phyloP scores from a whole-genome alignment of 2,329 filamentous ascomycete genomes.

The Lecanicillium sp. region DNA sequence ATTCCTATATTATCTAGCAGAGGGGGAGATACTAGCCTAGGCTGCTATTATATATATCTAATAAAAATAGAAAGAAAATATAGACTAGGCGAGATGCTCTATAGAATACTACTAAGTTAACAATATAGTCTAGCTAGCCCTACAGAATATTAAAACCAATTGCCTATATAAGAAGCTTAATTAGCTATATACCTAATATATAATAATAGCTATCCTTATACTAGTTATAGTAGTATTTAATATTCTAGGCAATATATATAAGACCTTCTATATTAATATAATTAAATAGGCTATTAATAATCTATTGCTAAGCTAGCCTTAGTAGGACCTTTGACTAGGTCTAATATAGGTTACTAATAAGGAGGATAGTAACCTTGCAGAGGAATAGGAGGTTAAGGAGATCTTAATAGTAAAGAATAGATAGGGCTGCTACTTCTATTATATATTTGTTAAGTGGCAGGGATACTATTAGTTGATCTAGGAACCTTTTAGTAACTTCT shows the following conservation, averaged over 20 bases:
- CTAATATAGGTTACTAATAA: not conserved
- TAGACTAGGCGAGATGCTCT: not conserved
- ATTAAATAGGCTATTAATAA: constrained; percentile 5
- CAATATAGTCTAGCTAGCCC: not conserved
- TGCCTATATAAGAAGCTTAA: constrained; percentile 5
- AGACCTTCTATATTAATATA: constrained; percentile 1
- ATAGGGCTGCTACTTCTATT: not conserved
- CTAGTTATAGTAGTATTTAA: constrained; percentile 2
- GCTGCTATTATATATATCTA: not conserved
- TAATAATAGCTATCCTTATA: not conserved
- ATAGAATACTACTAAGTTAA: constrained; percentile 3
- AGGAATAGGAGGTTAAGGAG: not conserved
- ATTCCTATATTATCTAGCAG: not conserved
- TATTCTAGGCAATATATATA: constrained; percentile 1
- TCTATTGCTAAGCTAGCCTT: not conserved
- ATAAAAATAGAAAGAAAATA: not conserved
- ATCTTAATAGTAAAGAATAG: too few relatives aligned
- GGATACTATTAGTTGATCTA: not conserved
- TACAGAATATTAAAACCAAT: not conserved
- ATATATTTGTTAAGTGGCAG: not conserved
- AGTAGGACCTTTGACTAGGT: not conserved
- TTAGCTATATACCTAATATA: constrained; percentile 3
- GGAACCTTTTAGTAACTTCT: not conserved
- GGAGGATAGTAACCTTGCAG: not conserved
- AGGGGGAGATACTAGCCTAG: not conserved